A percentile compares a stretch with the other conserved stretches of the same genome.
These are phyloP conservation scores for Penicillium sp. DNA, from an alignment of 2,329 filamentous ascomycete species.

Conservation along the genomic window DNA sequence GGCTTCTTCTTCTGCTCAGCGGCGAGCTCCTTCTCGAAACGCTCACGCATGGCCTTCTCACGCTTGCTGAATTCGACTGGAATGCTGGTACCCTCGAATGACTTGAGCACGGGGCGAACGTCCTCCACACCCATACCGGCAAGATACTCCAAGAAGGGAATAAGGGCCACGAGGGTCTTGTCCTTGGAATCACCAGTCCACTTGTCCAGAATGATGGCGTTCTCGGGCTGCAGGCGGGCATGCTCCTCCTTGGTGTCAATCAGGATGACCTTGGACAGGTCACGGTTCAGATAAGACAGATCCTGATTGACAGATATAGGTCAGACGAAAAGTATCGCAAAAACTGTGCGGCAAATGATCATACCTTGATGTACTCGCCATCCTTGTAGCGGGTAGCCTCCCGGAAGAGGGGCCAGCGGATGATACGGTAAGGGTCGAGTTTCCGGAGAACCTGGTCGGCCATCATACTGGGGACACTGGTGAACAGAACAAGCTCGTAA, in stretches of 20 bases:
- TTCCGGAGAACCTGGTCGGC: constrained; percentile 89
- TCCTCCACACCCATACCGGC: constrained; percentile 91
- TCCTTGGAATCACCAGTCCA: constrained; percentile 86
- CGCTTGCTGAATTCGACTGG: constrained; percentile 86
- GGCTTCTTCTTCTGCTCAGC: constrained; percentile 67
- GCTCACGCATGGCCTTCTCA: constrained; percentile 80
- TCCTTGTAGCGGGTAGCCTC: constrained; percentile 98
- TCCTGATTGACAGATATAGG: constrained; percentile 60
- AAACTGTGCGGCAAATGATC: constrained; percentile 18
- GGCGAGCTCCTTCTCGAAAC: constrained; percentile 78
- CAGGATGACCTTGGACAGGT: constrained; percentile 92
- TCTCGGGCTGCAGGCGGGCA: constrained; percentile 90
- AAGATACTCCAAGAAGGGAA: constrained; percentile 97
- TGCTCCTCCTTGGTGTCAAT: constrained; percentile 84
- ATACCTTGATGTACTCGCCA: constrained; percentile 92
- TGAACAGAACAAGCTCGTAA: constrained; percentile 97
- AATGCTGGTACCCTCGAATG: constrained; percentile 86
- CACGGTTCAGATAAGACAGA: constrained; percentile 95
- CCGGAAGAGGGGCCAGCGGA: constrained; percentile 91
- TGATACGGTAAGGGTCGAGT: constrained; percentile 90
- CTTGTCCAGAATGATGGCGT: constrained; percentile 86
- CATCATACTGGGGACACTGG: constrained; percentile 78
- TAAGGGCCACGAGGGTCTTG: constrained; percentile 81
- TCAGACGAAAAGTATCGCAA: constrained; percentile 8
- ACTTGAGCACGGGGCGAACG: constrained; percentile 81